Evolutionary conservation across 176 grass and related monocot species (phyloP).

Genomic region (Tillandsia leiboldiana): DNA sequence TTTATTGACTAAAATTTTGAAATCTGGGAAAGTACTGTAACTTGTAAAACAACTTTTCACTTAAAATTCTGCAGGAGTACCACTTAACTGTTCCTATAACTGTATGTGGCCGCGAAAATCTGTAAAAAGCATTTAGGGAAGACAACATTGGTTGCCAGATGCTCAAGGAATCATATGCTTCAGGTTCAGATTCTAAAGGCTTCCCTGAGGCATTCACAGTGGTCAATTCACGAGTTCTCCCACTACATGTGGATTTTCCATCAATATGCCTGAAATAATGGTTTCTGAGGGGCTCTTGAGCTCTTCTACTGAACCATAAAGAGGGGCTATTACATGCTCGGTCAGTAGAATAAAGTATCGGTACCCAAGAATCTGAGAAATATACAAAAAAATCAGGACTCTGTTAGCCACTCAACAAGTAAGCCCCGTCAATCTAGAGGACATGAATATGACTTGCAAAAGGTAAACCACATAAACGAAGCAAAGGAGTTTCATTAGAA

Average conservation of each 20-base stretch:
- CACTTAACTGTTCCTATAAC: conserved; percentile 98
- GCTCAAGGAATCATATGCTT: conserved; percentile 36
- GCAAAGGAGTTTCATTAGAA: too few species aligned
- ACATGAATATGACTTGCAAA: background rate
- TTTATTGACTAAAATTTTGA: background rate
- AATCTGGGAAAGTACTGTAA: background rate
- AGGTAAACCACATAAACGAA: background rate
- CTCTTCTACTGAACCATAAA: background rate
- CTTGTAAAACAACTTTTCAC: background rate
- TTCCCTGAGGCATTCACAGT: conserved; percentile 39
- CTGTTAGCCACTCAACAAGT: background rate
- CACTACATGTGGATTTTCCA: background rate
- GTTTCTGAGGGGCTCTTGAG: background rate
- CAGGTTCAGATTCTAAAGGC: conserved; percentile 45
- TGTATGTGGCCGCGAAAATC: conserved; percentile 95
- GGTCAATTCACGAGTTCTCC: conserved; percentile 2
- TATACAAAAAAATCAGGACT: background rate
- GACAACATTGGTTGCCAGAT: conserved; percentile 48
- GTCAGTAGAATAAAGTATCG: background rate
- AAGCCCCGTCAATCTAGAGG: background rate
- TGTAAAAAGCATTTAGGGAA: conserved; percentile 81
- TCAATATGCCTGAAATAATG: background rate
- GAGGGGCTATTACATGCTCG: background rate
- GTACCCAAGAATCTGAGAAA: conserved; percentile 5
- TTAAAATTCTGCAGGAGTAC: conserved; percentile 9